phyloP scores from a whole-genome alignment of 495 filamentous ascomycete genomes.

The Penicillium alfredii region DNA sequence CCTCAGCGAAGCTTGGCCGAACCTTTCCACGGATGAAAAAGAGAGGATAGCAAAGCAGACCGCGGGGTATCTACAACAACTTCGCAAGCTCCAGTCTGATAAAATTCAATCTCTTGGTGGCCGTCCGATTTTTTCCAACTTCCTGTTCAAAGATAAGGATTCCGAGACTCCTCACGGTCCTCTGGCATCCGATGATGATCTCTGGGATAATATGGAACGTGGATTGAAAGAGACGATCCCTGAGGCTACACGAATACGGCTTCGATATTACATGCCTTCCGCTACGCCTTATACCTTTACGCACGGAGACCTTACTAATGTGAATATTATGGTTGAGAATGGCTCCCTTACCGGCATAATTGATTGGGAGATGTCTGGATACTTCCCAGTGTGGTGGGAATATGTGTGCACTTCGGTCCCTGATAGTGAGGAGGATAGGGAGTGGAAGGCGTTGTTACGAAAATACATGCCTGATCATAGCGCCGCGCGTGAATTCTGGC shows the following conservation, averaged over 20 bases:
- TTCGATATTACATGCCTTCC: conserved; percentile 23
- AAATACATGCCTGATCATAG: conserved; percentile 20
- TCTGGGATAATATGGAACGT: conserved; percentile 26
- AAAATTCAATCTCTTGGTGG: conserved; percentile 20
- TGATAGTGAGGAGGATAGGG: conserved; percentile 14
- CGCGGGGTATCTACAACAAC: conserved; percentile 25
- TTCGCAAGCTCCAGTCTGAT: conserved; percentile 22
- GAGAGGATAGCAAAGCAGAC: conserved; percentile 25
- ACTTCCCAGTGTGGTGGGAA: conserved; percentile 26
- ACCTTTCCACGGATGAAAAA: conserved; percentile 15
- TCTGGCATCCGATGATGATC: conserved; percentile 20
- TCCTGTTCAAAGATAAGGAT: conserved; percentile 7
- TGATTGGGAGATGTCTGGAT: conserved; percentile 24
- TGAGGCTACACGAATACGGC: conserved; percentile 8
- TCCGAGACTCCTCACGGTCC: conserved; percentile 17
- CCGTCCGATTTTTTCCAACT: conserved; percentile 12
- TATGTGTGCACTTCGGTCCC: conserved; percentile 11
- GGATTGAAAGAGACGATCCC: conserved; percentile 16
- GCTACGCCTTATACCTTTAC: conserved; percentile 30
- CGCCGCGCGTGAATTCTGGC: conserved; percentile 16
- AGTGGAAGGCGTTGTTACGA: conserved; percentile 22
- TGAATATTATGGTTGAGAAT: conserved; percentile 33
- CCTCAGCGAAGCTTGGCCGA: conserved; percentile 17
- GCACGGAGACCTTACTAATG: conserved; percentile 30
- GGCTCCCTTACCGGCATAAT: conserved; percentile 17